Conservation (phyloP, 1,284 basidiomycete genomes). For the Puccinia novopanici region DNA sequence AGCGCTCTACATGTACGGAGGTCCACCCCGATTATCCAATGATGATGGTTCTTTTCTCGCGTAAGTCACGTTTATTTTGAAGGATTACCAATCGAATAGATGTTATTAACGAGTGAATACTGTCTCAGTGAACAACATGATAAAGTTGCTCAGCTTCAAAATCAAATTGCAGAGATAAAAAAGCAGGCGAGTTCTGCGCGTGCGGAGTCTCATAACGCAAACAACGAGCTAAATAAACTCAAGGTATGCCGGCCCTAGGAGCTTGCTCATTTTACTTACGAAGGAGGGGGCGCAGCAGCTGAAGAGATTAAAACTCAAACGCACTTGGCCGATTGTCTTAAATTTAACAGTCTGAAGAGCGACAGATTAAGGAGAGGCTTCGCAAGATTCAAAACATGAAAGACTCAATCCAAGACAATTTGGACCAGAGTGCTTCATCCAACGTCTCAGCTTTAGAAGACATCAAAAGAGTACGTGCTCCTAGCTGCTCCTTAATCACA, state of each 20-base stretch:
- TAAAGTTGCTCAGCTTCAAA: too few relatives aligned
- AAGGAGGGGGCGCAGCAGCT: constrained; percentile 3
- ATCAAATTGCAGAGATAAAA: too few relatives aligned
- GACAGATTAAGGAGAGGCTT: constrained; percentile 36
- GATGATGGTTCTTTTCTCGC: constrained; percentile 55
- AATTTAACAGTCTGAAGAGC: background rate
- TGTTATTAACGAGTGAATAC: background rate
- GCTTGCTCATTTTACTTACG: background rate
- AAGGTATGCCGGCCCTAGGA: constrained; percentile 41
- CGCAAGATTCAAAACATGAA: constrained; percentile 58
- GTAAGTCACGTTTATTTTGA: constrained; percentile 7
- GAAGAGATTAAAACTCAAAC: constrained; percentile 22
- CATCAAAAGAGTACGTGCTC: constrained; percentile 56
- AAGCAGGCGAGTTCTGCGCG: background rate
- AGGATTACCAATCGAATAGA: too few relatives aligned
- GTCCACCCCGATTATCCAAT: constrained; percentile 57
- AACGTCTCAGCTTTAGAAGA: constrained; percentile 70
- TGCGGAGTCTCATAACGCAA: constrained; percentile 45
- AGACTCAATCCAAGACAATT: constrained; percentile 65
- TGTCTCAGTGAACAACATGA: background rate
- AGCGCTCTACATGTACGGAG: constrained; percentile 58
- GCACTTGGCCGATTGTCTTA: background rate
- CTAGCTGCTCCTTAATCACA: background rate
- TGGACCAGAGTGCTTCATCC: constrained; percentile 73
- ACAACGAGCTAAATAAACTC: constrained; percentile 34